Base-by-base conservation (phyloP, 1,139 yeast species). In the Suhomyces yuchorum region DNA sequence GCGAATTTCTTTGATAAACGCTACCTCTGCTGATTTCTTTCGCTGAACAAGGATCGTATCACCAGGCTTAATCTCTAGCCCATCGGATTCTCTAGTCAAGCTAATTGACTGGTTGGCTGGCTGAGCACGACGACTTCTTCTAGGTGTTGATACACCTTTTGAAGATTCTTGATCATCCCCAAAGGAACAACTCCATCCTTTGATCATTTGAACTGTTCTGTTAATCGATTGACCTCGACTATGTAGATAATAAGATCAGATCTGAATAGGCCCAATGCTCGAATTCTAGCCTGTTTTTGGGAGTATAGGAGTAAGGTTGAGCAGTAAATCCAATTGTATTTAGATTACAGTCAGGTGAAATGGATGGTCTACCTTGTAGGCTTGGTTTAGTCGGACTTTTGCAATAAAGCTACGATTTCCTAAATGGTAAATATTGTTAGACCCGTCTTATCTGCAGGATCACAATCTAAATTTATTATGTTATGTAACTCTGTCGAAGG, bases 1-100 rank as follows among this genome's bases (percentile, higher is more conserved):
- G 33, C 56, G 48, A 22, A 79, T 71, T 20, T 76, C 79, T 39
- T 67, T 67, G 23, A 79, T 65, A 14, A 77, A 53, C 0, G 69
- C 80, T n/a, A 71, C 49, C 30, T 65, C 71, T 46, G 46, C 49
- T 54, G 46, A 23, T 11, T 28, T 30, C 19, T 42, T 39, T 33
- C 59, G 56, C 34, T 59, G 56, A 1, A 72, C 65, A 4, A 70
- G 51, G 0, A 78, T 51, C 20, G 70, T 59, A 51, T 74, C 79
- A 1, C 83, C 82, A n/a, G 59, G 66, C 39, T 61, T 63, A 17
- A 78, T 46, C 46, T 64, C 69, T 22, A 75, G 53, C 3, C 65
- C 70, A 56, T 78, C 83, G 8, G 47, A 45, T 3, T 61, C 63
- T 44, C 77, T 57, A 28, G 52, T 54, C 8, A 73, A 51, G 4